A percentile compares a stretch with the other conserved stretches of the same genome.
Evolutionary conservation across 1,284 basidiomycete genomes (phyloP).

Genomic region (Spongispora temasekensis): DNA sequence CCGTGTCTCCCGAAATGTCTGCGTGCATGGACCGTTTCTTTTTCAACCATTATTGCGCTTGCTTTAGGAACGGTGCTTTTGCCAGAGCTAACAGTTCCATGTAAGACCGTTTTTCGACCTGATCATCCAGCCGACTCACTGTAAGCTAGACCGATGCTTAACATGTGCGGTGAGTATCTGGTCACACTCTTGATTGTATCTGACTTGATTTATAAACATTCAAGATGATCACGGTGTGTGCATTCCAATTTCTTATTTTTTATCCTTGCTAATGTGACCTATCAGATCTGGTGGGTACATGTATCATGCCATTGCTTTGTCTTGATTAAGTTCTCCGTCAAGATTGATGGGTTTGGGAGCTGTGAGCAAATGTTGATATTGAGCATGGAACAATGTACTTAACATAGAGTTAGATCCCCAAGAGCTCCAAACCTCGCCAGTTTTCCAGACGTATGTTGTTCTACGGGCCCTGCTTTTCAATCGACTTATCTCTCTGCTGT

Average conservation of each 20-base stretch:
- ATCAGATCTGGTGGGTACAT: slow-evolving; percentile 45
- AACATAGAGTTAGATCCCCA: slow-evolving; percentile 64
- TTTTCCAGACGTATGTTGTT: slow-evolving; percentile 69
- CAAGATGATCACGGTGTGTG: slow-evolving; percentile 74
- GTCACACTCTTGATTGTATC: background rate
- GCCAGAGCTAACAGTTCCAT: slow-evolving; percentile 92
- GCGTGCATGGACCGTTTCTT: slow-evolving; percentile 85
- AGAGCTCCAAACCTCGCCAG: slow-evolving; percentile 73
- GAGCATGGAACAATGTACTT: slow-evolving; percentile 1
- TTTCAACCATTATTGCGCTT: slow-evolving; percentile 89
- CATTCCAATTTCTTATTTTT: background rate
- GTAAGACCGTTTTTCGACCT: slow-evolving; percentile 51
- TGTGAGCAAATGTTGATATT: slow-evolving; percentile 51
- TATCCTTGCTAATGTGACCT: slow-evolving; percentile 25
- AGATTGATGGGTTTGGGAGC: slow-evolving; percentile 94
- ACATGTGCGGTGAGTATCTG: slow-evolving; percentile 54
- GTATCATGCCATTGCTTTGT: background rate
- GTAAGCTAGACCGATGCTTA: slow-evolving; percentile 56
- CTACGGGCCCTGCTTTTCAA: background rate
- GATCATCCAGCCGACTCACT: slow-evolving; percentile 4
- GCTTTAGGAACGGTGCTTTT: slow-evolving; percentile 89
- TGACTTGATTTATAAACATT: background rate
- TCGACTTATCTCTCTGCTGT: slow-evolving; percentile 1
- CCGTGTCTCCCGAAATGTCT: slow-evolving; percentile 74
- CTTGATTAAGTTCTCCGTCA: slow-evolving; percentile 4